Conservation (phyloP, 2,329 filamentous ascomycete genomes). For the Knufia petricola region DNA sequence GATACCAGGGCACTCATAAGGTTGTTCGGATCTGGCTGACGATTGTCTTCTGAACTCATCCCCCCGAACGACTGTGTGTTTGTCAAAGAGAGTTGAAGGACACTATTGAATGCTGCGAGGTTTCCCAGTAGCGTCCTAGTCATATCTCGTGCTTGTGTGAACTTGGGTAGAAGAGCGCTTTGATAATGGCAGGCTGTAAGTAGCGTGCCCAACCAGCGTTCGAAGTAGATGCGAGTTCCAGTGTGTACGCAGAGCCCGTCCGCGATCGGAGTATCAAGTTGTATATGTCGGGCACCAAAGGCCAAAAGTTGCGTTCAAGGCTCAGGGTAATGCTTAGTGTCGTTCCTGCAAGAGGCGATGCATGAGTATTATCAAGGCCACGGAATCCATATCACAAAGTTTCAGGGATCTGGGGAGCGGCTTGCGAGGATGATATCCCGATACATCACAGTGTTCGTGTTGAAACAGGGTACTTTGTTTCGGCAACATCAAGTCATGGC, state of each 20-base stretch:
- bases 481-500: not conserved
- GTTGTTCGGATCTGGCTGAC: not conserved
- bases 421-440: not conserved
- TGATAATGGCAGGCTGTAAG: not conserved
- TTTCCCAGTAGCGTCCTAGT: conserved; percentile 2
- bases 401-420: not conserved
- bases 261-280: too few relatives aligned
- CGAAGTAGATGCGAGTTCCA: not conserved
- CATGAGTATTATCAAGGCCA: not conserved
- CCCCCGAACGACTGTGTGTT: not conserved
- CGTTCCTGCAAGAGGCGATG: not conserved
- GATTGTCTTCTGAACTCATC: conserved; percentile 1
- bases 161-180: not conserved
- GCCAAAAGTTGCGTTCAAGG: not conserved
- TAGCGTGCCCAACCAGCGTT: not conserved
- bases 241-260: too few relatives aligned
- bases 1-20: conserved; percentile 7
- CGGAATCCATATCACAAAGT: not conserved
- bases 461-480: not conserved
- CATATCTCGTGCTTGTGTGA: conserved; percentile 1
- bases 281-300: conserved; percentile 1
- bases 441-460: not conserved
- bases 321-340: not conserved
- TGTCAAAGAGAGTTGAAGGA: conserved; percentile 3
- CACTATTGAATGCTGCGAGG: conserved; percentile 3